Base-by-base conservation (phyloP, 2,329 filamentous ascomycete species). In the Stachybotrys chlorohalonatus region DNA sequence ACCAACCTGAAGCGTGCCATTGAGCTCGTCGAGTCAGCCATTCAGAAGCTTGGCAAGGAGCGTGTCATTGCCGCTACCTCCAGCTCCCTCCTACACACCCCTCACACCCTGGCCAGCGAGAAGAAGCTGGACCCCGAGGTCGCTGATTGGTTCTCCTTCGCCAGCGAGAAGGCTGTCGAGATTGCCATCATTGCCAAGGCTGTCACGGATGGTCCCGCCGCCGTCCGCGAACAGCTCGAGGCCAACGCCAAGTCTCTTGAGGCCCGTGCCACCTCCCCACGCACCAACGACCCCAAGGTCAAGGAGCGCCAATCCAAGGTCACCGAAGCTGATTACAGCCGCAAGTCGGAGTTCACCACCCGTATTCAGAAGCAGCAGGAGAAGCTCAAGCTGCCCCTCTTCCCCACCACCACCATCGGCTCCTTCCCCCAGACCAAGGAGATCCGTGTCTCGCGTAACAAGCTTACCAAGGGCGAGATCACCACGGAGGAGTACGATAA, bases 341-440 rank as follows among this genome's bases (percentile, higher is more conserved):
- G 94, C 79, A 88, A 94, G 80, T 93, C 90, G 63, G 80, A 84
- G 63, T 99, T 99, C 85, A 80, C 90, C 54, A 75, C 75, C 64
- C 89, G 94, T 76, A 94, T 95, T 67, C 80, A 85, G 60, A 83
- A 90, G 74, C 94, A 99, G 81, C 87, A 93, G 81, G 85, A 87
- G 77, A 86, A 90, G 77, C 89, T 99, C 70, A 92, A 89, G 71
- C 89, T 99, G 58, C 94, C 94, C 64, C 81, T 93, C 63, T 99
- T 99, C 89, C 94, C 94, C 61, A 99, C 94, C 71, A 99, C 94
- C 73, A 99, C 94, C 73, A 99, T 99, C 64, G 94, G 94, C 65
- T 97, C 93, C 55, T 99, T 99, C 89, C 94, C 94, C 65, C 94
- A 99, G 83, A 99, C 94, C 74, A 92, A 93, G 83, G 90, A 97